Conservation (phyloP, 75 land plant genomes). For the Cryptomeria japonica region DNA sequence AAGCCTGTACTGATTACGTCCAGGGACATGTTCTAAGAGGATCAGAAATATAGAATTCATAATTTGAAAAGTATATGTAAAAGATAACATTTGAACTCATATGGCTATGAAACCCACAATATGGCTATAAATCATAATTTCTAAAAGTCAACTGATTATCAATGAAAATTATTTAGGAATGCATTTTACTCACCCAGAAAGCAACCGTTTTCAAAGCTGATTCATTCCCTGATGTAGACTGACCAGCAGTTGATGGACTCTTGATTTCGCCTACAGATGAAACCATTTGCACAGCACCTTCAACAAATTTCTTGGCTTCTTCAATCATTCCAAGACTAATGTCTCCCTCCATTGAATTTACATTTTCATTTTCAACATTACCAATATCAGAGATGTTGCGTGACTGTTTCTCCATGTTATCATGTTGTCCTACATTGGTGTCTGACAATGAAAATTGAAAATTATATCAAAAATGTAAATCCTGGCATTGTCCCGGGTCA, state of each 20-base stretch:
- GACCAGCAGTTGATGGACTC: conserved; percentile 8
- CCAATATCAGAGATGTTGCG: neutral
- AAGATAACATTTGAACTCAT: neutral
- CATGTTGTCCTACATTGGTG: neutral
- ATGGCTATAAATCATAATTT: neutral
- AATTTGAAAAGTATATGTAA: neutral
- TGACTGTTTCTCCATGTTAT: conserved; percentile 7
- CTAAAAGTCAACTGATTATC: neutral
- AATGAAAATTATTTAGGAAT: neutral
- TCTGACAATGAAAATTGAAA: neutral
- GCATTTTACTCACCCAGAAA: conserved; percentile 69
- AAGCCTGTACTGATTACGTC: conserved; percentile 50
- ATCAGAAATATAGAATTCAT: neutral
- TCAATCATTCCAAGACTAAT: neutral
- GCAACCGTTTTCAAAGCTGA: conserved; percentile 78
- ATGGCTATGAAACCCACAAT: neutral
- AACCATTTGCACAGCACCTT: conserved; percentile 10
- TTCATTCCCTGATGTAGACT: conserved; percentile 20
- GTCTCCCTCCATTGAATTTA: neutral
- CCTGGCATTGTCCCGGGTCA: neutral
- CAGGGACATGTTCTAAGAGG: conserved; percentile 3
- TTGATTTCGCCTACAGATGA: conserved; percentile 38
- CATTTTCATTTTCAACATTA: neutral
- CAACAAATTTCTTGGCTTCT: conserved; percentile 12
- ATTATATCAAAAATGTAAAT: neutral